phyloP scores from a whole-genome alignment of 345 rosid genomes.

The Eucalyptus microcorys region DNA sequence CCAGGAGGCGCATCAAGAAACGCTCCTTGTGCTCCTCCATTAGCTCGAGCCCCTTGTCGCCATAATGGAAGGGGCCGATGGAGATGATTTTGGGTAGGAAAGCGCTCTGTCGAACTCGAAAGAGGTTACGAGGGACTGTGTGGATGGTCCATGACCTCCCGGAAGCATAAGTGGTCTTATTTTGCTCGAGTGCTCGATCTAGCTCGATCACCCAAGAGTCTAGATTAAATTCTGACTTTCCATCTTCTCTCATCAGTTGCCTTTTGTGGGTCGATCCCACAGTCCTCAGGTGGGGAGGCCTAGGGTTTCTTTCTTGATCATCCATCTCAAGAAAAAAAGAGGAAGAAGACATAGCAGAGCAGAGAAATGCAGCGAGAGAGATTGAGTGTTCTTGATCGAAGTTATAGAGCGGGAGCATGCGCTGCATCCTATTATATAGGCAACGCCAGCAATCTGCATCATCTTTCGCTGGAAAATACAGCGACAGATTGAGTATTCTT shows the following conservation, averaged over 20 bases:
- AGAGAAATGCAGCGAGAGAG: neutral
- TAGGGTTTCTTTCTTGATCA: neutral
- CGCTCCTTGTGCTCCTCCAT: slow-evolving; percentile 6
- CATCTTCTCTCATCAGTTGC: neutral
- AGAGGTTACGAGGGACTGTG: neutral
- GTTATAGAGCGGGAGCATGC: neutral
- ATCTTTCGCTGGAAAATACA: neutral
- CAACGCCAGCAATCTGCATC: neutral
- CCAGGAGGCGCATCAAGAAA: neutral
- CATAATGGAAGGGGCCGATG: neutral
- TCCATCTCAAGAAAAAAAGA: neutral
- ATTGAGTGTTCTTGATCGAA: neutral
- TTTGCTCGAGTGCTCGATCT: neutral
- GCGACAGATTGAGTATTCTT: neutral
- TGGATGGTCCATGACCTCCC: neutral
- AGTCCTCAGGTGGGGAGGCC: neutral
- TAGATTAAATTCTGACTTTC: neutral
- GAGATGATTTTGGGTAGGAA: neutral
- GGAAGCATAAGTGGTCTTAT: neutral
- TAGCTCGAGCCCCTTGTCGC: neutral
- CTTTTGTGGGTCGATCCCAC: neutral
- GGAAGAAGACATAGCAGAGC: neutral
- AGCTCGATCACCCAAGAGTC: neutral
- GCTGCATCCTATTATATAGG: neutral
- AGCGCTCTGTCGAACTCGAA: neutral